Evolutionary conservation across 2,329 filamentous ascomycete genomes (phyloP).

Genomic region (Beauveria sp.): DNA sequence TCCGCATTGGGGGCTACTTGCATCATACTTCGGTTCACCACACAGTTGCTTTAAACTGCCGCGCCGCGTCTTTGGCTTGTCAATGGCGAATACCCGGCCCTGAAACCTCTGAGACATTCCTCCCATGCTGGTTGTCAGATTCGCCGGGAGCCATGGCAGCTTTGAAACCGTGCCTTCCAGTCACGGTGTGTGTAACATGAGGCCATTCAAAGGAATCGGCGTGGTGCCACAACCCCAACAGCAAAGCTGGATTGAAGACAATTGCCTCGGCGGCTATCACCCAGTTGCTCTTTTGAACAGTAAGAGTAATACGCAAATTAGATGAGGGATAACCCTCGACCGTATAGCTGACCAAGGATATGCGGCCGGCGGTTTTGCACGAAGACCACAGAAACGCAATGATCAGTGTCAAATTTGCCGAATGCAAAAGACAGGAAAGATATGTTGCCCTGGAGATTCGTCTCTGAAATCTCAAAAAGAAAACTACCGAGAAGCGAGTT

Average conservation of each 20-base stretch:
- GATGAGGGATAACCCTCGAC: conserved; percentile 37
- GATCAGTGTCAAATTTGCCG: neutral
- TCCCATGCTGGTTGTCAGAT: neutral
- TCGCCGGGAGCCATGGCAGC: neutral
- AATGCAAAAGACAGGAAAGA: conserved; percentile 14
- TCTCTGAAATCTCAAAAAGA: conserved; percentile 12
- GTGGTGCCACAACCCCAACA: conserved; percentile 8
- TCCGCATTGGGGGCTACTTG: too few relatives aligned
- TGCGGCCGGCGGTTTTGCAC: conserved; percentile 15
- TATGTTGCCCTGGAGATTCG: conserved; percentile 21
- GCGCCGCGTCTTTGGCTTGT: neutral
- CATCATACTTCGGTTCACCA: too few relatives aligned
- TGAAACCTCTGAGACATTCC: neutral
- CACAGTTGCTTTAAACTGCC: neutral
- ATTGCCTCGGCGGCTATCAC: conserved; percentile 33
- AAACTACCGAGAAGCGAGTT: conserved; percentile 15
- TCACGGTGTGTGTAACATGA: neutral
- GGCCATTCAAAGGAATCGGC: conserved; percentile 16
- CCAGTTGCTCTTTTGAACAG: conserved; percentile 30
- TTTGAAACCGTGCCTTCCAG: neutral
- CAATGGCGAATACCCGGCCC: neutral
- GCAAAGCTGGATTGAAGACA: conserved; percentile 25
- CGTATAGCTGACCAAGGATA: conserved; percentile 35
- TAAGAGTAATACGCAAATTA: conserved; percentile 38
- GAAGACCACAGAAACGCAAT: neutral